Evolutionary conservation across 805 yeast genomes (phyloP), one percentile per base, ranked within the genome.

Genomic region (Schwanniomyces vanrijiae): DNA sequence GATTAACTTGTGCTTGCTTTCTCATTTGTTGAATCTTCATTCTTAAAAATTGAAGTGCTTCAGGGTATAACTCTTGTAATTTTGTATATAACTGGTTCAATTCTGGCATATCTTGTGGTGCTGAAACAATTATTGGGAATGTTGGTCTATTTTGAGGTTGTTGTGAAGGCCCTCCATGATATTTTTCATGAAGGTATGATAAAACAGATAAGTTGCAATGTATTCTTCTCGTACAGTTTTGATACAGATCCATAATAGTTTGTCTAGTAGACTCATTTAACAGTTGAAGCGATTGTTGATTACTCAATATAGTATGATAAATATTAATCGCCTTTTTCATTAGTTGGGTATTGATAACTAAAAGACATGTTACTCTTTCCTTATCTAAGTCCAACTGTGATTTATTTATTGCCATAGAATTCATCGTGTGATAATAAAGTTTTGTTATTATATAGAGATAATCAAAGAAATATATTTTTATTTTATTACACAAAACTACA

Each of bases 21-120:
- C 61, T 62, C 68, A 71, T 62, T 47, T 69, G 73, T 38, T 66
- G 68, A 41, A 71, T 60, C 64, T 63, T 76, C 60, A 60, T 53
- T 50, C 67, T 74, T 44, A 73, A 57, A 41, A 62, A 67, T 46
- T 69, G 76, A n/a, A 74, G 59, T 1, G 82, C 81, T 49, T 80
- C 84, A 0, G 83, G 83, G 50, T 80, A 81, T 31, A 81, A 56
- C 44, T 74, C 75, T 53, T 75, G 78, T 22, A 76, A 61, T 42
- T 69, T 65, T n/a, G 67, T 66, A 58, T 81, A 81, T 35, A 75
- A 68, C 33, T 70, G 75, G 43, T 65, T 64, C 37, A 81, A 64
- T 52, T 79, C 84, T 0, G 83, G 82, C 65, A 79, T 68, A 39
- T 78, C 83, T 3, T 73, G 73, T 6, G 84, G 84, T 4, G 86